Percentiles rank a stretch among this genome's conserved stretches.
Conservation (phyloP, 345 rosid species). For the Alliaria petiolata region DNA sequence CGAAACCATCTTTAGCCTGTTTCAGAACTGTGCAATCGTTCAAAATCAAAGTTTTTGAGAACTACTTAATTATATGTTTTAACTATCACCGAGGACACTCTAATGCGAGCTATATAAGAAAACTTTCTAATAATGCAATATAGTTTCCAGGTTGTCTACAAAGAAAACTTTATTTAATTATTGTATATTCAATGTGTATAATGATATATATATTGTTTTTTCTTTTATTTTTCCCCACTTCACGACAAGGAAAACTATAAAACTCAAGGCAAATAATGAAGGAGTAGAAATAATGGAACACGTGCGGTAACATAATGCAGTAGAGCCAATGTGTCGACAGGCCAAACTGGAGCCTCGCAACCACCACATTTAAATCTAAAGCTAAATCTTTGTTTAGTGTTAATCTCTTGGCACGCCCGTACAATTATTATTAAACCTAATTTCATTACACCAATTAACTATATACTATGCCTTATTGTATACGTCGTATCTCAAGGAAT, state of each 20-base stretch:
- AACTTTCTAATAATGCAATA: too few species aligned
- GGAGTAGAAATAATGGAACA: constrained; percentile 32
- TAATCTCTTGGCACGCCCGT: constrained; percentile 31
- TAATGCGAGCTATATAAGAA: not conserved
- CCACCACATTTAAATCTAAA: constrained; percentile 28
- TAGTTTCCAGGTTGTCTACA: too few species aligned
- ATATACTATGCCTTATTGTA: not conserved
- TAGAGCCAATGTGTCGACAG: constrained; percentile 32
- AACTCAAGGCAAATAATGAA: constrained; percentile 23
- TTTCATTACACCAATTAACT: not conserved
- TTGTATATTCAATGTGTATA: too few species aligned
- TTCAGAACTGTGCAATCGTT: not conserved
- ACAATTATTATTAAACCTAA: constrained; percentile 28
- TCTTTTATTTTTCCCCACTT: too few species aligned
- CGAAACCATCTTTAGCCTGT: not conserved
- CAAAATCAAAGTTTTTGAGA: not conserved
- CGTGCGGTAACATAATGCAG: constrained; percentile 33
- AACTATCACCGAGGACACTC: not conserved
- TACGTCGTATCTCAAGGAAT: not conserved
- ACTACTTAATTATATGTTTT: not conserved
- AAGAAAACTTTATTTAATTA: too few species aligned
- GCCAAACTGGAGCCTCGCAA: constrained; percentile 32
- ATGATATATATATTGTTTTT: too few species aligned
- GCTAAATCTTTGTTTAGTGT: constrained; percentile 16
- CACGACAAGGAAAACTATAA: constrained; percentile 3